A percentile compares a stretch with the other conserved stretches of the same genome.
These are phyloP conservation scores for Climacium dendroides DNA, from an alignment of 225 moss, liverwort and hornwort genomes.

Conservation along the genomic window DNA sequence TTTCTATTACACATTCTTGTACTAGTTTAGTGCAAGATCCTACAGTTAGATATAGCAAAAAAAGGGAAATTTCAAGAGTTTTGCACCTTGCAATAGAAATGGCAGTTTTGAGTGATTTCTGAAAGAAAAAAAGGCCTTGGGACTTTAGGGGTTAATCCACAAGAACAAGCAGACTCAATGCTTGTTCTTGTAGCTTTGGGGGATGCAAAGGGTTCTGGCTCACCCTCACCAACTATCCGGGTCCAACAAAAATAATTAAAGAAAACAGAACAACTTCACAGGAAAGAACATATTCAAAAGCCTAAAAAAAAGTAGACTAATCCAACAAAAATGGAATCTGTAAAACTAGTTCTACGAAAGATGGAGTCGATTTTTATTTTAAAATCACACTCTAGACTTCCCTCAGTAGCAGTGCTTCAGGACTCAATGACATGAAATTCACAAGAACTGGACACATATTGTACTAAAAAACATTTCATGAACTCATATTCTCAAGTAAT, in stretches of 20 bases:
- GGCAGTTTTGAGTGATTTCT: no score
- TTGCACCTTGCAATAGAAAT: no score
- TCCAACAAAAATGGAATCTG: neutral
- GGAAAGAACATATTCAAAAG: neutral
- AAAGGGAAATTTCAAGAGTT: no score
- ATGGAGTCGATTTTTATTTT: no score
- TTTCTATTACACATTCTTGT: no score
- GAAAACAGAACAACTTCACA: neutral
- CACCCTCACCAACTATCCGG: no score
- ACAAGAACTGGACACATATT: neutral
- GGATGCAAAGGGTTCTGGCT: neutral
- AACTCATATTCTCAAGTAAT: neutral
- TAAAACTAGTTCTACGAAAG: neutral
- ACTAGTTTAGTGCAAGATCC: no score
- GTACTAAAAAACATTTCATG: neutral
- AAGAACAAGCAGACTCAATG: neutral
- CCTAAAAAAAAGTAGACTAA: neutral
- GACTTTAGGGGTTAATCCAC: no score
- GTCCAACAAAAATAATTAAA: neutral
- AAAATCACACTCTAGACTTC: neutral
- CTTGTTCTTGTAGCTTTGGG: no score
- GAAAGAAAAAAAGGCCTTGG: no score
- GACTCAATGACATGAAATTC: neutral
- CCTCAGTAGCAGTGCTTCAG: neutral
- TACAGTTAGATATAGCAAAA: no score